phyloP scores from a whole-genome alignment of 495 filamentous ascomycete species.

The Aspergillus cavernicola region DNA sequence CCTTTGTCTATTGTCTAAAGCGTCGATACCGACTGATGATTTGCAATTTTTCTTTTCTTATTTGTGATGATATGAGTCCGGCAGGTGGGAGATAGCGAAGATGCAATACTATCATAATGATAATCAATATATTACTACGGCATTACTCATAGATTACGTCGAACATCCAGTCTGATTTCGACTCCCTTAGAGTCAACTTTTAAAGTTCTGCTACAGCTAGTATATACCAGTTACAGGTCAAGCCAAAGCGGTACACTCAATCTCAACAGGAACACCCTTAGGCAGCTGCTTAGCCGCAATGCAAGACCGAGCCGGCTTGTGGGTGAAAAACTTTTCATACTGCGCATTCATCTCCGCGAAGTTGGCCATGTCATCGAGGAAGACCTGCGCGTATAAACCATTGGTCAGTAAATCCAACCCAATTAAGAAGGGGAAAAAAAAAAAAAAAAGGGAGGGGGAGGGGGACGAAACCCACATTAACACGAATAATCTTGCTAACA shows the following conservation, averaged over 20 bases:
- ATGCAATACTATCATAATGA: constrained; percentile 2
- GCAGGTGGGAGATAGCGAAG: background rate
- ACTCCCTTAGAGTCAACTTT: no score
- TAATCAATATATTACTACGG: background rate
- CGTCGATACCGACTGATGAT: constrained; percentile 12
- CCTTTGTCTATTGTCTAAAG: constrained; percentile 1
- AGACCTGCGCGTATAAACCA: constrained; percentile 45
- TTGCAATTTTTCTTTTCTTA: constrained; percentile 5
- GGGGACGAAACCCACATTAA: constrained; percentile 46
- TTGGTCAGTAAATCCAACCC: background rate
- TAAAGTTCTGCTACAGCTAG: background rate
- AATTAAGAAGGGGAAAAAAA: background rate
- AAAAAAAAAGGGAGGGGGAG: constrained; percentile 34
- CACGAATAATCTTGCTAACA: constrained; percentile 74
- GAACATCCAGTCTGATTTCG: no score
- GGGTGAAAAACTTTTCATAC: constrained; percentile 82
- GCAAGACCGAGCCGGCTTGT: constrained; percentile 90
- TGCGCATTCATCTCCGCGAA: constrained; percentile 84
- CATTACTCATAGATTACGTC: background rate
- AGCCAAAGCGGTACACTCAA: constrained; percentile 75
- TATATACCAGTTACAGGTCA: constrained; percentile 15
- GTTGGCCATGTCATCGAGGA: constrained; percentile 80
- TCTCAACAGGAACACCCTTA: constrained; percentile 87
- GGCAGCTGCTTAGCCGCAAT: constrained; percentile 87
- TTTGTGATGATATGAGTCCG: constrained; percentile 2